Conservation (phyloP, 495 filamentous ascomycete genomes). For the Penicillium chermesinum region DNA sequence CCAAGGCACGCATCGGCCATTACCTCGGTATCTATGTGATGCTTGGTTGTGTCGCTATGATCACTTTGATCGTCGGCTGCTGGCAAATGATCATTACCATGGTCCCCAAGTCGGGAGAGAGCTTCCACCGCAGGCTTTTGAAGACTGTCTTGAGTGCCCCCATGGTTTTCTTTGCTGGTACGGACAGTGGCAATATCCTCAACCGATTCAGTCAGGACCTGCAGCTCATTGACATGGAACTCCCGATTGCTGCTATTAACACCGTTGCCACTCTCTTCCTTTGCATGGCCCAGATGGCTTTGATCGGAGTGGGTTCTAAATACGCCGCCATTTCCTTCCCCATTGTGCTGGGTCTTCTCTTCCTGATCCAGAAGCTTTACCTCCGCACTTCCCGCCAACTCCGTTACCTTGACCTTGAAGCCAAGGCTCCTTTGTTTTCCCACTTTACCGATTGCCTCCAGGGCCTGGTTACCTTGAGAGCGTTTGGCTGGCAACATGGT, state of each 20-base stretch:
- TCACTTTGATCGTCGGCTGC: constrained; percentile 39
- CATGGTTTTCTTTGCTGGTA: constrained; percentile 44
- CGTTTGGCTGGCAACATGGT: constrained; percentile 51
- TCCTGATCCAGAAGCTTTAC: constrained; percentile 55
- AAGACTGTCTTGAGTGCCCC: constrained; percentile 46
- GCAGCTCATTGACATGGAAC: constrained; percentile 54
- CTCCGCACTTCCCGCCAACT: constrained; percentile 61
- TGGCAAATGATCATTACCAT: constrained; percentile 52
- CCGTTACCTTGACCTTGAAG: constrained; percentile 58
- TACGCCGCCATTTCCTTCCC: constrained; percentile 51
- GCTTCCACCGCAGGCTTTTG: constrained; percentile 45
- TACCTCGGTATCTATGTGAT: constrained; percentile 55
- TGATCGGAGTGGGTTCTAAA: constrained; percentile 45
- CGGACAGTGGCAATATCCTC: constrained; percentile 41
- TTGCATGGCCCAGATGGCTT: constrained; percentile 45
- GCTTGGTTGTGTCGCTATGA: constrained; percentile 41
- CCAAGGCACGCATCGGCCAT: constrained; percentile 40
- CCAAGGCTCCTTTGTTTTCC: constrained; percentile 55
- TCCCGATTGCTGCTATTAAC: constrained; percentile 45
- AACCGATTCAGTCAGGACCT: constrained; percentile 60
- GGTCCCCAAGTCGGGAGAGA: constrained; percentile 47
- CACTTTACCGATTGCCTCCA: constrained; percentile 52
- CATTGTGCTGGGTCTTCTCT: constrained; percentile 42
- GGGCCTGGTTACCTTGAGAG: constrained; percentile 48
- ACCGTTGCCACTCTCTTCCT: constrained; percentile 43